Base-by-base conservation (phyloP, 2,329 filamentous ascomycete genomes). In the Pyrenochaeta sp. region DNA sequence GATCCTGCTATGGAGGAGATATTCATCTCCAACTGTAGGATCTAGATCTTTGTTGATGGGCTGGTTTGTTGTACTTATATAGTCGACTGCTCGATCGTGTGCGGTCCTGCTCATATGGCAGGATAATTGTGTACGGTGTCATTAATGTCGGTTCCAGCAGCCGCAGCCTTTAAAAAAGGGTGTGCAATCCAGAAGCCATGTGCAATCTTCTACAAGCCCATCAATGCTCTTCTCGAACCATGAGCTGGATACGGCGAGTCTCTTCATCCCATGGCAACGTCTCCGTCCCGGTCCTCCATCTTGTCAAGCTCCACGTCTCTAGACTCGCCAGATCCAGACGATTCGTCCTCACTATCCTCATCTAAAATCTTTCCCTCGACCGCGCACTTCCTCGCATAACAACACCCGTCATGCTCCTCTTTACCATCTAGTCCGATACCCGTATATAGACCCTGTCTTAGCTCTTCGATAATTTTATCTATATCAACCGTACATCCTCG, bases 381-480 rank as follows among this genome's bases (percentile, higher is more conserved):
- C 49, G 67, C 65, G 43, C 66, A 69, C 34, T 68, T 71, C 19
- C 65, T 53, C 34, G 68, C 68, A 51, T 66, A 71, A 50, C 63
- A 68, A 9, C 52, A 46, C 2, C 52, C 54, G 1, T 58, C 40
- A 8, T 52, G 54, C 5, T 56, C 59, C 9, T 61, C 58, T 12
- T 58, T 61, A 5, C 62, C 65, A 10, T 65, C 65, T 1, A 69
- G 45, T 0, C 68, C 68, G 10, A 71, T 71, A 4, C 66, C 66
- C 4, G 58, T 67, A 22, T 68, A 71, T 15, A 71, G 34, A 1
- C 66, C 68, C n/a, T 59, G 42, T 32, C 59, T 64, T 15, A 62
- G 37, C 36, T 71, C 65, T 51, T 69, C 66, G 22, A 71, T 64
- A 5, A 71, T 68, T 50, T 66, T 69, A 52, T 71, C 66, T 13